phyloP scores from a whole-genome alignment of 2,329 filamentous ascomycete genomes.

The Leptodontidium sp. region DNA sequence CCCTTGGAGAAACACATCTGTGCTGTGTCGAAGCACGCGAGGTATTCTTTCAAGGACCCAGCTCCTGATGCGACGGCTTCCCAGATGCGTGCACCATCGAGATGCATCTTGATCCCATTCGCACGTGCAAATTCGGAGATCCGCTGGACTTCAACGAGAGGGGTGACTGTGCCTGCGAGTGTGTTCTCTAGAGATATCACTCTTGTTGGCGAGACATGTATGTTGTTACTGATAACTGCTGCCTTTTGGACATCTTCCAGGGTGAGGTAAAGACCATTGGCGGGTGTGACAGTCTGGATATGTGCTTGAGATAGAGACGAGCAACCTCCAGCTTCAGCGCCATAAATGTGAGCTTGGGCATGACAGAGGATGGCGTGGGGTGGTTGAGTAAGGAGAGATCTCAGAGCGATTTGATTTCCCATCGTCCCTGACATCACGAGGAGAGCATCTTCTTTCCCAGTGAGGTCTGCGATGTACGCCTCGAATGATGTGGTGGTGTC shows the following conservation, averaged over 20 bases:
- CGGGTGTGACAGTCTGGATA: conserved; percentile 69
- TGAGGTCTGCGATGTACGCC: conserved; percentile 73
- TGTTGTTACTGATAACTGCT: conserved; percentile 69
- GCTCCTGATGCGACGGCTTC: conserved; percentile 77
- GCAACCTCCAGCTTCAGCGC: conserved; percentile 70
- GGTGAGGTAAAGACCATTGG: conserved; percentile 71
- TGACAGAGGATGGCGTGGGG: conserved; percentile 85
- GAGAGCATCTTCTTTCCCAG: conserved; percentile 78
- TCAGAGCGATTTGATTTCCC: conserved; percentile 88
- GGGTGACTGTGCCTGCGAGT: conserved; percentile 79
- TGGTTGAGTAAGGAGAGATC: conserved; percentile 80
- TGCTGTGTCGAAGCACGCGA: conserved; percentile 74
- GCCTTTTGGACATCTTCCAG: conserved; percentile 71
- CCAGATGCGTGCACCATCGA: conserved; percentile 84
- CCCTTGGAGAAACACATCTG: conserved; percentile 85
- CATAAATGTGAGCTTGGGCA: conserved; percentile 76
- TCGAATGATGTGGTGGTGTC: conserved; percentile 79
- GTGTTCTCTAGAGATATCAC: conserved; percentile 89
- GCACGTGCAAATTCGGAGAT: conserved; percentile 75
- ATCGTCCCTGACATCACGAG: conserved; percentile 91
- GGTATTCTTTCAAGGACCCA: conserved; percentile 71
- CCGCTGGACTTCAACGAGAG: conserved; percentile 71
- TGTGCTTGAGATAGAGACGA: conserved; percentile 75
- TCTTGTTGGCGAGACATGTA: conserved; percentile 80
- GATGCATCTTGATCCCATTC: conserved; percentile 73